Conservation (phyloP, 1,139 yeast species). For the Saccharomyces hybrid region DNA sequence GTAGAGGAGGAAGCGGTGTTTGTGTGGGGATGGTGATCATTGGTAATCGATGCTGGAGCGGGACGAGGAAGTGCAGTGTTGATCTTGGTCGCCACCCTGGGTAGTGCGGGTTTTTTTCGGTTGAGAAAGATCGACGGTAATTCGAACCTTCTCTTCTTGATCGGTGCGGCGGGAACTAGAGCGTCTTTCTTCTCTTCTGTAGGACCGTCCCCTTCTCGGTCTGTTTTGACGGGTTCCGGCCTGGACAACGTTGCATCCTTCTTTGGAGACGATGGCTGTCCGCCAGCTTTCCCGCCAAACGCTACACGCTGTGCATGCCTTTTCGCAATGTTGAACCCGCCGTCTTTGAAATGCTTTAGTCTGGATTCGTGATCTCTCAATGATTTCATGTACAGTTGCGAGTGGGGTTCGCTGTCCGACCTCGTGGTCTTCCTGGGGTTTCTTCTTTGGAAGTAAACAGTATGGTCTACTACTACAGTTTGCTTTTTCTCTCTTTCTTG, state of each 20-base stretch:
- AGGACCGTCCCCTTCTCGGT: background rate
- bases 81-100: conserved; percentile 6
- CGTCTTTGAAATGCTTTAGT: conserved; percentile 20
- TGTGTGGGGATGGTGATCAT: background rate
- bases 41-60: background rate
- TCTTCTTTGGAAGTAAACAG: conserved; percentile 6
- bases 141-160: conserved; percentile 17
- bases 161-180: background rate
- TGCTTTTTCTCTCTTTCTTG: conserved; percentile 43
- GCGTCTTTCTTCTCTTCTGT: background rate
- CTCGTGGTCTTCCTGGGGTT: conserved; percentile 3
- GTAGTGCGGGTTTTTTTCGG: conserved; percentile 12
- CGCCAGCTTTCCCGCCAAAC: conserved; percentile 22
- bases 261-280: background rate
- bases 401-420: conserved; percentile 7
- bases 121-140: conserved; percentile 15
- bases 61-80: background rate
- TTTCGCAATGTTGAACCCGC: conserved; percentile 14
- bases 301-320: conserved; percentile 16
- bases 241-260: background rate
- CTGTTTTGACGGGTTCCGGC: background rate
- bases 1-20: background rate
- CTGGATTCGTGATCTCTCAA: conserved; percentile 19
- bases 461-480: conserved; percentile 33
- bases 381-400: conserved; percentile 18